Conservation (phyloP, 2,329 filamentous ascomycete genomes). For the Phyllosticta citriasiana region DNA sequence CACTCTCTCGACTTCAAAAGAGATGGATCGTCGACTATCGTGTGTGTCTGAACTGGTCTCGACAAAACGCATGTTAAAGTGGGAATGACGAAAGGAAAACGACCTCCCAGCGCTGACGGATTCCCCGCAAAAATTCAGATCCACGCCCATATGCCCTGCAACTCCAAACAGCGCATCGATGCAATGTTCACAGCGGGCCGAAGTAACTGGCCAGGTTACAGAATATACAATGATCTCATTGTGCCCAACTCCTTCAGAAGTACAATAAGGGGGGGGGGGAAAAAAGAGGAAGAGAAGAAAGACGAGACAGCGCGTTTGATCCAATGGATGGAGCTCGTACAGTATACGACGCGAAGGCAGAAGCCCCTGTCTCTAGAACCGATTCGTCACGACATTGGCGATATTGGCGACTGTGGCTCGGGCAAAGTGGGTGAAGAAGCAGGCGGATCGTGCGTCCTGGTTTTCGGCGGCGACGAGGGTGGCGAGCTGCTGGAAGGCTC, state of each 20-base stretch:
- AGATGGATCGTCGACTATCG: neutral
- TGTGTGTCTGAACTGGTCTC: neutral
- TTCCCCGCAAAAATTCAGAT: neutral
- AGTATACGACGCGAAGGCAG: neutral
- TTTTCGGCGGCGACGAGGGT: neutral
- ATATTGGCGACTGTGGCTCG: neutral
- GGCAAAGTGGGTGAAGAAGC: neutral
- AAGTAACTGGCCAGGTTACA: neutral
- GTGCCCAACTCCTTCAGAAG: neutral
- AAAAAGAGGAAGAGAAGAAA: neutral
- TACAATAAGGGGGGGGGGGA: neutral
- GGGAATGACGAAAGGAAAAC: neutral
- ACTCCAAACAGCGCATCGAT: neutral
- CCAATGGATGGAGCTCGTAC: neutral
- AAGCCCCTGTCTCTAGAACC: no score
- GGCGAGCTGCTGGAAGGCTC: slow-evolving; percentile 13
- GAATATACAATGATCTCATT: neutral
- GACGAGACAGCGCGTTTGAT: neutral
- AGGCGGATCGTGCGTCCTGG: neutral
- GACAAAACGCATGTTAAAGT: neutral
- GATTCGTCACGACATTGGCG: neutral
- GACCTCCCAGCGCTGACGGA: neutral
- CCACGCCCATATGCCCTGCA: neutral
- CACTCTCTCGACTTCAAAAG: neutral
- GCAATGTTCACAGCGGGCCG: neutral